Base-by-base conservation (phyloP, 208 protist species). In the Acanthamoeba sp. region DNA sequence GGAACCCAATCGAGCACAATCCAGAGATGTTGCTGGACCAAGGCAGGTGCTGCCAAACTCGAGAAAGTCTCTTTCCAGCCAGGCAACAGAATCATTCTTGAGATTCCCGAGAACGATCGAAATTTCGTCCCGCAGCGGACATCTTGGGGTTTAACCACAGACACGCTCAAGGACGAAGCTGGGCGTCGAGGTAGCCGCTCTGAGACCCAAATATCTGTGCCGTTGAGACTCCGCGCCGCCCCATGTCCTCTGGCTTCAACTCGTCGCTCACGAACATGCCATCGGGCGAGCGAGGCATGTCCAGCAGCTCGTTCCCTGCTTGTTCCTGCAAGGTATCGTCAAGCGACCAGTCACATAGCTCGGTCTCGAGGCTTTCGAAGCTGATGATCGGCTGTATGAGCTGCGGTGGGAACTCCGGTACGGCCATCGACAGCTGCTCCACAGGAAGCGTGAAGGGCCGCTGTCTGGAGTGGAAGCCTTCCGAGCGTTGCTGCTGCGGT, bases 221-320 rank as follows among this genome's bases (percentile, higher is more conserved):
- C 4, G 29, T 36, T 24, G 9, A 3, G 62, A 29, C 62, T 24
- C 62, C 20, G 29, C n/a, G 9, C 0, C n/a, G 22, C 0, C 18
- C 62, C 62, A 69, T 69, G 27, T 69, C 62, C 7, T 69, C 62
- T 29, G 20, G 62, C 62, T 69, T 69, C 6, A 69, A 29, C 62
- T 69, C 62, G 62, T 69, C 62, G 62, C 62, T 69, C 62, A 69
- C 36, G 62, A 69, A 7, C 62, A 69, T 69, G 62, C n/a, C 62
- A 29, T 69, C 62, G 62, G 62, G 62, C 62, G 62, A 69, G 22
- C 55, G 55, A 14, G 55, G 55, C 55, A 62, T 62, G 20, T 62
- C 55, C 55, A 62, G 9, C 55, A 22, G 24, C 29, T 16, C 29
- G 62, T 10, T 69, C 5, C 59, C 22, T 7, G 7, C 5, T 64